Evolutionary conservation across 2,329 filamentous ascomycete genomes (phyloP), one percentile per base, ranked within the genome.

Genomic region (Torrubiellomyces zombiae): DNA sequence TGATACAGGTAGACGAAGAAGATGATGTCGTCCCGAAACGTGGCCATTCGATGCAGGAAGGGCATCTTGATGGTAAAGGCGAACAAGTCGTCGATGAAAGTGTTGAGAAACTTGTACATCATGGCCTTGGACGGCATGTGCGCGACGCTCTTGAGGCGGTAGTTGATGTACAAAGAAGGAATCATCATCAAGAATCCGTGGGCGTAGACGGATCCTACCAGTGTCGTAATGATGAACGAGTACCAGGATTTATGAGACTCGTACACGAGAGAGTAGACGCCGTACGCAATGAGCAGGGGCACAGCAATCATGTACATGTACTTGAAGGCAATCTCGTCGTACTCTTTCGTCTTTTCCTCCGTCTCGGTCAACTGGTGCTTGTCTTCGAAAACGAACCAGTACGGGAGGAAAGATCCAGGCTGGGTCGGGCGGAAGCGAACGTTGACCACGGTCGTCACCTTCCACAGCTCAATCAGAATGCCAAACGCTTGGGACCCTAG

Each of bases 111-210:
- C 58, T 95, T 94, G 67, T 94, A 94, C 50, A 75, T 86, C 82
- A 98, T 89, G 23, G 89, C 83, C 56, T 82, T 86, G 38, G 67
- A 81, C 2, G 89, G 85, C 86, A 98, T 93, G 55, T 98, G 89
- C 8, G 89, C 89, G 17, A 95, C 81, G 38, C 74, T 77, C 65
- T 86, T 93, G 38, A 98, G 70, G 9, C 86, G 75, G 61, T 98
- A 98, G 65, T 98, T 98, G 70, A 98, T 98, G 60, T 95, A 98
- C 17, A 98, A 63, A 31, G 74, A 78, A 9, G 89, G 89, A 7
- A 98, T 78, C 89, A 98, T 98, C 83, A 98, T 93, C 32, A 98
- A 58, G 64, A 98, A 98, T 4, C 89, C 89, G 47, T 98, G 98
- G 0, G 89, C 85, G 50, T 98, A 98, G 25, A 98, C 89, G 21